These are phyloP conservation scores for Zizania palustris DNA, from an alignment of 202 grass and related monocot species.

Conservation along the genomic window DNA sequence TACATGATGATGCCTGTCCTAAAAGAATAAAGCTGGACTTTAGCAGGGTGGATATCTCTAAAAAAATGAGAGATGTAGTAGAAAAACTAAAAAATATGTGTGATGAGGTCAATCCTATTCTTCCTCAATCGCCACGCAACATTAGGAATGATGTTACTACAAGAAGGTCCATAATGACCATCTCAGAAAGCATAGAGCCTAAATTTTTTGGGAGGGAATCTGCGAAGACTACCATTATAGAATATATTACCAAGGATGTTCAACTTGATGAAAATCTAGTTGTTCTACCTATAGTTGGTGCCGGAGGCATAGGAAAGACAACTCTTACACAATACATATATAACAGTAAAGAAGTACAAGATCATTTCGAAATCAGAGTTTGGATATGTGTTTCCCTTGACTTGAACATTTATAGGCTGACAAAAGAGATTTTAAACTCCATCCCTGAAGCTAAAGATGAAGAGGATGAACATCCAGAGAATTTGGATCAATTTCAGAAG, in stretches of 20 bases:
- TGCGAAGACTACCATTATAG: not conserved
- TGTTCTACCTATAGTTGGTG: constrained; percentile 7
- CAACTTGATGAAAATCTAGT: not conserved
- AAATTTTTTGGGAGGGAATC: constrained; percentile 13
- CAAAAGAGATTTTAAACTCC: not conserved
- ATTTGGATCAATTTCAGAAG: not conserved
- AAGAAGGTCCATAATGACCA: not conserved
- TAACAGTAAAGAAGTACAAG: not conserved
- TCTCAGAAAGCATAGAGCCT: not conserved
- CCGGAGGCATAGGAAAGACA: constrained; percentile 1
- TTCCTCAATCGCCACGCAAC: not conserved
- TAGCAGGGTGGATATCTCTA: not conserved
- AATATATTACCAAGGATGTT: not conserved
- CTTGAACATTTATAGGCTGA: constrained; percentile 7
- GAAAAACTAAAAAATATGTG: not conserved
- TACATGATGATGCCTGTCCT: not conserved
- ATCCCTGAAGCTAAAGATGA: not conserved
- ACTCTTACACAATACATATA: constrained; percentile 12
- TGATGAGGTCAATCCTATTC: not conserved
- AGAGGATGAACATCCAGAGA: not conserved
- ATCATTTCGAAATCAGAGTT: constrained; percentile 12
- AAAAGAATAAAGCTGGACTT: not conserved
- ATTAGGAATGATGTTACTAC: not conserved
- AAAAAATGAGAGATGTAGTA: not conserved
- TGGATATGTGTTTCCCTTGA: constrained; percentile 35